phyloP scores from a whole-genome alignment of 108 stramenopile species.

The Schizochytrium sp. region DNA sequence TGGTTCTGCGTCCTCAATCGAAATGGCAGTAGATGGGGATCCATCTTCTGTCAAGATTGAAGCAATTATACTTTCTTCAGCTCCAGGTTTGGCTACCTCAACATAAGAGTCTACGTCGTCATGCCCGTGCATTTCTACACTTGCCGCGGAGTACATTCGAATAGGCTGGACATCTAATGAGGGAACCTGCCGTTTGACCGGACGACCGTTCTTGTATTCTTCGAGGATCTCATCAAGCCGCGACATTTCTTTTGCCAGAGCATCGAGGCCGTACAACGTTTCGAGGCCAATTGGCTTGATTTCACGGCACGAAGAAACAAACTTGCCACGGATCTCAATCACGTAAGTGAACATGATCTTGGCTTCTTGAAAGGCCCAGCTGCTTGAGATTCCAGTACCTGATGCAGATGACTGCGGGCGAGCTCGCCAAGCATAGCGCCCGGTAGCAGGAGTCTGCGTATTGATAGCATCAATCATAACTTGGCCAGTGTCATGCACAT shows the following conservation, averaged over 20 bases:
- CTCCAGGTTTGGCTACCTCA: too few species aligned
- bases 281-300: slow-evolving; percentile 45
- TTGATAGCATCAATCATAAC: slow-evolving; percentile 38
- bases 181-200: too few species aligned
- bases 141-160: too few species aligned
- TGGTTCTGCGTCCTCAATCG: too few species aligned
- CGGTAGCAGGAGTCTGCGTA: background rate
- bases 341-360: slow-evolving; percentile 45
- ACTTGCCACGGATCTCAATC: slow-evolving; percentile 32
- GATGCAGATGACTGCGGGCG: slow-evolving; percentile 35
- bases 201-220: background rate
- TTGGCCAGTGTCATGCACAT: slow-evolving; percentile 34
- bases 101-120: too few species aligned
- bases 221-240: background rate
- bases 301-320: slow-evolving; percentile 34
- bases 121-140: too few species aligned
- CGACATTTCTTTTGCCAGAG: slow-evolving; percentile 7
- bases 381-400: slow-evolving; percentile 34
- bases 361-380: slow-evolving; percentile 58
- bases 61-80: too few species aligned
- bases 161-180: too few species aligned
- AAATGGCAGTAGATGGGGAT: too few species aligned
- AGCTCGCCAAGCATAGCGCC: slow-evolving; percentile 14
- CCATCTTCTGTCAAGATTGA: too few species aligned
- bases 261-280: slow-evolving; percentile 5